Base-by-base conservation (phyloP, 106 monocot genomes). In the Dioscorea alata region DNA sequence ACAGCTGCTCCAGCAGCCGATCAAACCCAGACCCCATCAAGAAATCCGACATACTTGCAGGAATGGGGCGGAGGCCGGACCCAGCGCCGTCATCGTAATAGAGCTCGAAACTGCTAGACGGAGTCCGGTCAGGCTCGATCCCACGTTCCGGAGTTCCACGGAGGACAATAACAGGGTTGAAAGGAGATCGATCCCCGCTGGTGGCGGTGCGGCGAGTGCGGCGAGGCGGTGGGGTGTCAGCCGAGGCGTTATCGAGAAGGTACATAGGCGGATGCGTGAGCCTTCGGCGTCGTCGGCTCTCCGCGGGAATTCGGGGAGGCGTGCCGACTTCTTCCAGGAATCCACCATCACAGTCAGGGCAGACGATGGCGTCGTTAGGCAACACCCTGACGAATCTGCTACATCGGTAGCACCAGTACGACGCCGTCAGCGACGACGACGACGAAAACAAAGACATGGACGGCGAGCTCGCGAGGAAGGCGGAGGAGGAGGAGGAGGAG, bases 371-470 rank as follows among this genome's bases (percentile, higher is more conserved):
- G 25, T 75, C 59, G 49, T 60, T 65, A 15, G 66, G 59, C 68
- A 67, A 61, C 13, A 79, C 74, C 61, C 77, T 53, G 22, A 89
- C 85, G 69, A 82, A 69, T 21, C 85, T 79, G 74, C 74, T 74
- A 33, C 89, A 89, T 10, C 74, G 49, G 74, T 89, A 85, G 82
- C 89, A 89, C 89, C 89, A 89, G 65, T 89, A 88, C 2, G 88
- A 75, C 48, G 85, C n/a, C 34, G 74, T 66, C 66, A 65, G 57
- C 15, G 65, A 42, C 5, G 42, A 42, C 42, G 42, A 42, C 42
- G 42, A 42, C 0, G 42, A 42, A 5, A 42, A n/a, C n/a, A n/a
- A 42, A 42, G 42, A 42, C 42, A 42, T 42, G 42, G 10, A 42
- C 6, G 10, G 10, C 6, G 42, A 42, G 42, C 42, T 42, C 42